phyloP scores from a whole-genome alignment of 495 filamentous ascomycete genomes.

The Hypomontagnella monticulosa region DNA sequence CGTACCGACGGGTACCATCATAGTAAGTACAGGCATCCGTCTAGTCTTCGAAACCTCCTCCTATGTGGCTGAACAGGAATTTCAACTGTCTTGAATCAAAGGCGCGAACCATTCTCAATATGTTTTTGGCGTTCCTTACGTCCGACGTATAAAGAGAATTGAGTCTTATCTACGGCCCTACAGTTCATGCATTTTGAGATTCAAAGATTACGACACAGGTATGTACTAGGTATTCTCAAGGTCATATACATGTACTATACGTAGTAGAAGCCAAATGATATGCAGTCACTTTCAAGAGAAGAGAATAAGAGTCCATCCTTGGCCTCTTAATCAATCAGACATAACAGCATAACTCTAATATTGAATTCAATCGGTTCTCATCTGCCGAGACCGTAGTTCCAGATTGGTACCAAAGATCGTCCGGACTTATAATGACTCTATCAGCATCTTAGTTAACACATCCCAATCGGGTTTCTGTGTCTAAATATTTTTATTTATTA shows the following conservation, averaged over 20 bases:
- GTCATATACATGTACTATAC: neutral
- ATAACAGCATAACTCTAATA: too few species aligned
- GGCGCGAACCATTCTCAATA: constrained; percentile 25
- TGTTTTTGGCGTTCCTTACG: constrained; percentile 28
- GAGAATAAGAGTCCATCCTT: too few species aligned
- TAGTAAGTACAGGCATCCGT: constrained; percentile 40
- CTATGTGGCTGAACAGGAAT: constrained; percentile 36
- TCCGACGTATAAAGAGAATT: constrained; percentile 8
- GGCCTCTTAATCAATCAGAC: too few species aligned
- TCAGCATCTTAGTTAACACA: constrained; percentile 8
- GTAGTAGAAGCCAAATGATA: too few species aligned
- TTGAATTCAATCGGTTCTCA: constrained; percentile 1
- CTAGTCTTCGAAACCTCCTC: too few species aligned
- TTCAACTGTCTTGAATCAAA: constrained; percentile 30
- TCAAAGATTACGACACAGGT: neutral
- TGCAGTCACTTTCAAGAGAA: too few species aligned
- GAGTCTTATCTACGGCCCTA: too few species aligned
- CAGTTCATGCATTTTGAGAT: too few species aligned
- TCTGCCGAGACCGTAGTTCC: constrained; percentile 14
- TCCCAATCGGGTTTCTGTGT: constrained; percentile 14
- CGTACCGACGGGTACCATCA: constrained; percentile 18
- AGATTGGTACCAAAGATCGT: constrained; percentile 11
- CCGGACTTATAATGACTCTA: constrained; percentile 28
- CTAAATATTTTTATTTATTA: constrained; percentile 26
- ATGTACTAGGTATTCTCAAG: neutral